These are phyloP conservation scores for Guadua angustifolia DNA, from an alignment of 176 grass and related monocot species.

Conservation along the genomic window DNA sequence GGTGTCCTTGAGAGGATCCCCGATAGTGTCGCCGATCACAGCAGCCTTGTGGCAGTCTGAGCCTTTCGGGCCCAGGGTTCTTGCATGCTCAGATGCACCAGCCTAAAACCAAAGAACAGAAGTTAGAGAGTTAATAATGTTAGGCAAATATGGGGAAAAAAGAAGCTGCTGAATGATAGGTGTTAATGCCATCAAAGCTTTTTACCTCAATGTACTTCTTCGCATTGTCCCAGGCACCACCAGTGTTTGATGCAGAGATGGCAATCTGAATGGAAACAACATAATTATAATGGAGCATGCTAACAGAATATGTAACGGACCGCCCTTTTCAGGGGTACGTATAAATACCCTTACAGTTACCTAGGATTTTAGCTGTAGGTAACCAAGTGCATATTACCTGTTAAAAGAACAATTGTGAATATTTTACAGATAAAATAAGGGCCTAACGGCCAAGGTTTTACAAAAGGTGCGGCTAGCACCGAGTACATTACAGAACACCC, in stretches of 20 bases:
- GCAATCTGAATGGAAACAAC: conserved; percentile 61
- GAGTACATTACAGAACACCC: no score
- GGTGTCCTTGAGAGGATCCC: conserved; percentile 92
- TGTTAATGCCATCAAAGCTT: neutral
- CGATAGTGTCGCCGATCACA: conserved; percentile 92
- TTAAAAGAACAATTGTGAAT: no score
- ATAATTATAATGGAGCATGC: neutral
- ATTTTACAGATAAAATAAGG: no score
- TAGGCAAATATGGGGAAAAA: neutral
- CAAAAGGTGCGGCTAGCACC: no score
- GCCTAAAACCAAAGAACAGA: conserved; percentile 57
- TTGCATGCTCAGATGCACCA: conserved; percentile 84
- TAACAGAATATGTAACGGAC: no score
- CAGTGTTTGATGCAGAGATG: conserved; percentile 95
- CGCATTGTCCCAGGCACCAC: conserved; percentile 91
- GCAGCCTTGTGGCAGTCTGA: conserved; percentile 92
- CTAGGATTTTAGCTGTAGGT: no score
- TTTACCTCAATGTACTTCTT: conserved; percentile 98
- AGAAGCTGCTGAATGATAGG: neutral
- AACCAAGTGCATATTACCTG: no score
- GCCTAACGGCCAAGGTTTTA: no score
- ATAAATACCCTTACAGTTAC: no score
- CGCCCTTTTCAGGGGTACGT: no score
- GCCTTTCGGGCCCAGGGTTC: conserved; percentile 73
- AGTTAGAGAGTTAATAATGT: conserved; percentile 21